Evolutionary conservation across 2,329 filamentous ascomycete species (phyloP).

Genomic region (Exophiala aquamarina): DNA sequence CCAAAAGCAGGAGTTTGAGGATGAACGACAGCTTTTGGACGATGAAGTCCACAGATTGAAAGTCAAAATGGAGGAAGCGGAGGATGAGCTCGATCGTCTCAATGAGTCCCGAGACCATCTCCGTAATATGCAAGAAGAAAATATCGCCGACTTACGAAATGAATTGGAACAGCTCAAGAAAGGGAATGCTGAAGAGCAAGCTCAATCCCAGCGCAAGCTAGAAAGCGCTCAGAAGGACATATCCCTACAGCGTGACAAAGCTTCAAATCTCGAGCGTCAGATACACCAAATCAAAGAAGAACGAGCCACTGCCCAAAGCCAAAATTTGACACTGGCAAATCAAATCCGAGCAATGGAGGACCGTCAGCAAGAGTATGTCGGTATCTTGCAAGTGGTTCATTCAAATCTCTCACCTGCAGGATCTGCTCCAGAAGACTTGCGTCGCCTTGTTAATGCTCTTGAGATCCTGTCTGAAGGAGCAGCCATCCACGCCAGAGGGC

Average conservation of each 20-base stretch:
- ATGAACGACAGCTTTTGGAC: slow-evolving; percentile 80
- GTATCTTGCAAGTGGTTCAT: slow-evolving; percentile 60
- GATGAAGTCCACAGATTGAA: slow-evolving; percentile 75
- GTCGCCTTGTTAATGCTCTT: slow-evolving; percentile 61
- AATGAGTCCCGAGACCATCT: slow-evolving; percentile 82
- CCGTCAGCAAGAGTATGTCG: slow-evolving; percentile 52
- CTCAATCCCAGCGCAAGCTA: slow-evolving; percentile 45
- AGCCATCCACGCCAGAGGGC: slow-evolving; percentile 58
- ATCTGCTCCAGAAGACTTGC: slow-evolving; percentile 55
- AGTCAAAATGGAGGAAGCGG: slow-evolving; percentile 77
- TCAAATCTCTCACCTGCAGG: slow-evolving; percentile 57
- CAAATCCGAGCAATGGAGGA: slow-evolving; percentile 55
- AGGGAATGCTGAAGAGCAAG: slow-evolving; percentile 42
- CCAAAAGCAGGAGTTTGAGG: slow-evolving; percentile 81
- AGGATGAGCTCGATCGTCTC: slow-evolving; percentile 87
- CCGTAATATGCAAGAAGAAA: slow-evolving; percentile 68
- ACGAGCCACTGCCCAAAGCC: slow-evolving; percentile 32
- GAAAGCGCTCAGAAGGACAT: slow-evolving; percentile 64
- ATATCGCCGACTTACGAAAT: slow-evolving; percentile 65
- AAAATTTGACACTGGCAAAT: slow-evolving; percentile 51
- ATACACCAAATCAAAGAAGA: slow-evolving; percentile 58
- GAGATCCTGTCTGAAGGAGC: slow-evolving; percentile 59
- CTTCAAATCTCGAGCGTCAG: slow-evolving; percentile 59
- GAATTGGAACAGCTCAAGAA: slow-evolving; percentile 59
- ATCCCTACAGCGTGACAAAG: slow-evolving; percentile 59